These are phyloP conservation scores for Nannizzia gypsea DNA, from an alignment of 2,329 filamentous ascomycete species.

Conservation along the genomic window DNA sequence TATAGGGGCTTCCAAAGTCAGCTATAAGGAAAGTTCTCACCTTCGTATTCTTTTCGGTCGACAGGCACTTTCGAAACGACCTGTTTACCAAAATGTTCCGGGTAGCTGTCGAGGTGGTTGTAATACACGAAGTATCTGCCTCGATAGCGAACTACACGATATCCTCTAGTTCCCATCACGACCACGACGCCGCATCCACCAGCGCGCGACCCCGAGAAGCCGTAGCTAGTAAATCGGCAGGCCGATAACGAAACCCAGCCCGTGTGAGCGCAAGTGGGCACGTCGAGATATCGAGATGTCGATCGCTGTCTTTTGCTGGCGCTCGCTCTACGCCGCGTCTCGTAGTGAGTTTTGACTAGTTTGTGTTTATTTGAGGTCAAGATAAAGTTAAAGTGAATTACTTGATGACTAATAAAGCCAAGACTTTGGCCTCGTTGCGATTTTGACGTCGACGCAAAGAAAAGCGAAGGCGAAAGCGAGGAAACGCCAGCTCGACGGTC, in stretches of 20 bases:
- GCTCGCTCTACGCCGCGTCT: no score
- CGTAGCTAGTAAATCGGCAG: neutral
- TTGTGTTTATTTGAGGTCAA: neutral
- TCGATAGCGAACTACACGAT: constrained; percentile 1
- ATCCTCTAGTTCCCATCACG: neutral
- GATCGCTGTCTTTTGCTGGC: no score
- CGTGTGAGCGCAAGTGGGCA: no score
- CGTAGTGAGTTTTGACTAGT: no score
- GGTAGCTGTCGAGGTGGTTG: constrained; percentile 5
- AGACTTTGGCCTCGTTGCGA: neutral
- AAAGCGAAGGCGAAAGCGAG: neutral
- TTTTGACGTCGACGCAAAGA: neutral
- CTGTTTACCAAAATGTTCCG: neutral
- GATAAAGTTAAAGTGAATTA: neutral
- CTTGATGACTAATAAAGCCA: neutral
- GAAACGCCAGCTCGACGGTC: neutral
- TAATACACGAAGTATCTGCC: constrained; percentile 4
- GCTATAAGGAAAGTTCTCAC: neutral
- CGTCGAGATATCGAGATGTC: no score
- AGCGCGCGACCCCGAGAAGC: neutral
- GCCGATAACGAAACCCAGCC: no score
- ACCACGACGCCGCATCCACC: neutral
- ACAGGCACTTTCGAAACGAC: neutral
- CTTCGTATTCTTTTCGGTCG: neutral
- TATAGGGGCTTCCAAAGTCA: neutral